These are phyloP conservation scores for Aquilaria yunnanensis DNA, from an alignment of 345 rosid species.

Conservation along the genomic window DNA sequence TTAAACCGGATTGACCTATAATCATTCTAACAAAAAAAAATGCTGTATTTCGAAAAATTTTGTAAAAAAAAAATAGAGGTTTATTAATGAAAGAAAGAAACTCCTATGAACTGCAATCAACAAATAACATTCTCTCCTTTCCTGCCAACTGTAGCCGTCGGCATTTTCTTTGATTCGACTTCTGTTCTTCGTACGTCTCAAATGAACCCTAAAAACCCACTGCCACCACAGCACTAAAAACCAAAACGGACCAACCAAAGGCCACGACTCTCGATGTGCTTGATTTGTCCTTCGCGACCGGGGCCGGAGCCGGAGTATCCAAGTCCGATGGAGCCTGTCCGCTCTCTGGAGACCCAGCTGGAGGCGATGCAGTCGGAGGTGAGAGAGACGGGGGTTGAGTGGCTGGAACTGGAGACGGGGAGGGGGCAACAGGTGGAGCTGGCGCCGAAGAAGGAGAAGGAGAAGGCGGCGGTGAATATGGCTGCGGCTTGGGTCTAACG, in stretches of 20 bases:
- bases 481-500: slow-evolving; percentile 21
- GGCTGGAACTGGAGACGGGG: slow-evolving; percentile 10
- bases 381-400: neutral
- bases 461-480: slow-evolving; percentile 25
- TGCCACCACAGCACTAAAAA: slow-evolving; percentile 16
- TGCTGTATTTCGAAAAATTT: too few relatives aligned
- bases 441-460: slow-evolving; percentile 17
- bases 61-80: too few relatives aligned
- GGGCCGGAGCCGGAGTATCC: slow-evolving; percentile 28
- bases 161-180: too few relatives aligned
- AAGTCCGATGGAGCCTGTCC: slow-evolving; percentile 9
- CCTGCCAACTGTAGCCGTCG: too few relatives aligned
- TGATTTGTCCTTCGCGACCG: slow-evolving; percentile 13
- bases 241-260: slow-evolving; percentile 15
- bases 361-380: slow-evolving; percentile 10
- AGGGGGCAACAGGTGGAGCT: slow-evolving; percentile 4
- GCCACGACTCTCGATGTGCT: slow-evolving; percentile 13
- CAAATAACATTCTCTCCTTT: too few relatives aligned
- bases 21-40: too few relatives aligned
- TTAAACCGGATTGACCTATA: too few relatives aligned
- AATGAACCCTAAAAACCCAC: neutral
- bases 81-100: too few relatives aligned
- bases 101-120: too few relatives aligned
- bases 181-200: too few relatives aligned
- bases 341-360: slow-evolving; percentile 10